Evolutionary conservation across 768 basidiomycete species (phyloP), one percentile per base, ranked within the genome.

Genomic region (Auriscalpium orientale): DNA sequence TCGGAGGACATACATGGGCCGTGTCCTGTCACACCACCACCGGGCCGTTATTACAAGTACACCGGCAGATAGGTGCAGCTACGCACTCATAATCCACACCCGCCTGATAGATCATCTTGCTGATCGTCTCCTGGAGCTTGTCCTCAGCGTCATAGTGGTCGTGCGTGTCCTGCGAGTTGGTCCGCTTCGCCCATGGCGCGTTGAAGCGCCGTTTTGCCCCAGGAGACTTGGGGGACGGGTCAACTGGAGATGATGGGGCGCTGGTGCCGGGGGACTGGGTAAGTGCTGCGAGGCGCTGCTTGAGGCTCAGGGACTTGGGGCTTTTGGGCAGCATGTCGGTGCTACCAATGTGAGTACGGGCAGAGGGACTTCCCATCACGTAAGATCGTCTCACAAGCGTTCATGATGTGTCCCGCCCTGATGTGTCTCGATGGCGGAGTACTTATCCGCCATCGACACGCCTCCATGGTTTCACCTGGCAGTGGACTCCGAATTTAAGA

Each of bases 81-180:
- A 76, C 86, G 66, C 63, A 94, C 91, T 92, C 90, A 61, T 83
- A 92, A 71, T 94, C 91, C 56, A 91, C 87, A 2, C 91, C 91
- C 46, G 91, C 91, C 67, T 91, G 91, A 63, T 88, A 91, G 46
- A 93, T 90, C 72, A 93, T 75, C 67, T 75, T 82, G 40, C 72
- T 66, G 74, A 93, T 79, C 33, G 87, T 79, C 15, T 83, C 79
- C 59, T 88, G 84, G 12, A 89, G 68, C 57, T 71, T 73, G 46
- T 81, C 77, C 51, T 67, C 66, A 57, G 66, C 67, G 53, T 63
- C 15, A 50, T 54, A 49, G 28, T 49, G 55, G 58, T 62, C 51
- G 60, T 60, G 4, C 57, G 63, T 43, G 61, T 61, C 37, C 66
- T 69, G 49, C 60, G 68, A 46, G 21, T 54, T n/a, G 8, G 63